Evolutionary conservation across 1,139 yeast genomes (phyloP).

Genomic region (Nakaseomyces bracarensis): DNA sequence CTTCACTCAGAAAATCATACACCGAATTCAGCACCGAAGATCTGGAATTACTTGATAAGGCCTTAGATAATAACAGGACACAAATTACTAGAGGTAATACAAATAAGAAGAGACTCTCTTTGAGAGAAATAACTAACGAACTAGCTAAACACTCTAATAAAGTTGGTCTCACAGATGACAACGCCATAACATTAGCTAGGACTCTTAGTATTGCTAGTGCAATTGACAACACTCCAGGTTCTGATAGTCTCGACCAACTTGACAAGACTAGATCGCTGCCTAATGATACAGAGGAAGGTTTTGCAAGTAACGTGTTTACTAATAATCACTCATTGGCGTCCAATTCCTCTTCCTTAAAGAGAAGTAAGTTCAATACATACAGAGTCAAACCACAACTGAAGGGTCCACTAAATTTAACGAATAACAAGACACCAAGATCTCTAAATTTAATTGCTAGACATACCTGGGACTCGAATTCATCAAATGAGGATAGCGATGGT

Average conservation of each 20-base stretch:
- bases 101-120: slow-evolving; percentile 32
- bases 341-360: slow-evolving; percentile 26
- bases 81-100: slow-evolving; percentile 7
- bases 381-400: slow-evolving; percentile 12
- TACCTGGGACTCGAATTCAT: slow-evolving; percentile 1
- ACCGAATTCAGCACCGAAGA: slow-evolving; percentile 22
- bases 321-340: slow-evolving; percentile 22
- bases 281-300: slow-evolving; percentile 4
- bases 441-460: slow-evolving; percentile 3
- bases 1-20: slow-evolving; percentile 29
- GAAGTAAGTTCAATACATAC: slow-evolving; percentile 30
- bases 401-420: neutral
- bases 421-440: neutral
- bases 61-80: neutral
- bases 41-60: slow-evolving; percentile 5
- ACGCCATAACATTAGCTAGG: slow-evolving; percentile 68
- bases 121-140: slow-evolving; percentile 59
- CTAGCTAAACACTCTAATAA: slow-evolving; percentile 54
- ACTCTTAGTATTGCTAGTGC: slow-evolving; percentile 39
- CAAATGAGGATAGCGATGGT: neutral
- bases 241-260: slow-evolving; percentile 5
- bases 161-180: slow-evolving; percentile 67
- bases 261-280: slow-evolving; percentile 8
- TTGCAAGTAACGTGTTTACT: neutral
- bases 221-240: slow-evolving; percentile 10